Percentiles rank a stretch among this genome's conserved stretches.
These are phyloP conservation scores for Russula ochroleuca DNA, from an alignment of 768 basidiomycete species.

Conservation along the genomic window DNA sequence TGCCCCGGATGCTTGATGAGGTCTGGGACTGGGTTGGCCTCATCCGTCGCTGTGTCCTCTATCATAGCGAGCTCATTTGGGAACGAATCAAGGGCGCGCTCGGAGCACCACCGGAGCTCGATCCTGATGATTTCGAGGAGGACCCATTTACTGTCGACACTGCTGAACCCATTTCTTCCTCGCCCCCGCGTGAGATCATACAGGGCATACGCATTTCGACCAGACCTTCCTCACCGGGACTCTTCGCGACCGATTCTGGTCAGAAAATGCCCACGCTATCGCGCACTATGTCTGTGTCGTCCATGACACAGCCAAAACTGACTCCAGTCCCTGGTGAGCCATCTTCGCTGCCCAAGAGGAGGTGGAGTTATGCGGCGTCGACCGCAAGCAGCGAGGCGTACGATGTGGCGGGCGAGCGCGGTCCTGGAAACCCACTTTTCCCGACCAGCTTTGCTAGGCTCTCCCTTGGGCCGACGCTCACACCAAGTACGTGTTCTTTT, in stretches of 20 bases:
- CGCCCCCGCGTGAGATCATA: slow-evolving; percentile 32
- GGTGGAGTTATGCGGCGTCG: slow-evolving; percentile 25
- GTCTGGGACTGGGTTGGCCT: slow-evolving; percentile 72
- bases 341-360: slow-evolving; percentile 2
- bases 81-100: slow-evolving; percentile 84
- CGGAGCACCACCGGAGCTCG: slow-evolving; percentile 82
- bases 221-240: slow-evolving; percentile 33
- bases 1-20: slow-evolving; percentile 61
- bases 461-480: slow-evolving; percentile 59
- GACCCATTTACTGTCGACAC: slow-evolving; percentile 12
- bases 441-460: slow-evolving; percentile 74
- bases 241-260: slow-evolving; percentile 24
- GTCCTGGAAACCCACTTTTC: slow-evolving; percentile 74
- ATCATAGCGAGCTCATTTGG: slow-evolving; percentile 84
- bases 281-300: slow-evolving; percentile 31
- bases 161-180: background rate
- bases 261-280: slow-evolving; percentile 20
- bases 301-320: background rate
- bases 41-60: slow-evolving; percentile 69
- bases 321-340: background rate
- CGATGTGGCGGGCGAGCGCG: slow-evolving; percentile 56
- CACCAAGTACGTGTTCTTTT: slow-evolving; percentile 41
- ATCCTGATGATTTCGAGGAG: slow-evolving; percentile 47
- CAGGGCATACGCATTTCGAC: slow-evolving; percentile 58
- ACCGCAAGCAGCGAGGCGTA: slow-evolving; percentile 35